Base-by-base conservation (phyloP, 192 early-diverging fungal genomes). In the Cetraspora pellucida region DNA sequence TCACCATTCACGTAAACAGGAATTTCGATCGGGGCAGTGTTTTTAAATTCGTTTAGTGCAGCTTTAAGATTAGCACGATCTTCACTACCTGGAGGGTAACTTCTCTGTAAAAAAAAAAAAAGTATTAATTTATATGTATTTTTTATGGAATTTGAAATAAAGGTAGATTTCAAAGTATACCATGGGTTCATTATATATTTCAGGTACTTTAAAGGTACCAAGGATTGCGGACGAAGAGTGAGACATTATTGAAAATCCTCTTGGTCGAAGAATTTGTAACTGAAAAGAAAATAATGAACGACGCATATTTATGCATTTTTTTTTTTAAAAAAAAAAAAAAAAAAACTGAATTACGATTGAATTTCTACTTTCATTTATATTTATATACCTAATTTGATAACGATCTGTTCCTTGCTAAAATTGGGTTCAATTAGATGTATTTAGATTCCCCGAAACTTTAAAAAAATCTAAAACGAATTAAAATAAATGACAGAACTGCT, bases 101-200 rank as follows among this genome's bases (percentile, higher is more conserved):
- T 81, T 71, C 79, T 84, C 90, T 90, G 77, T 47, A 59, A 52
- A 19, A 68, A 54, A 58, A 43, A 37, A 19, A 31, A 19, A 5
- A 10, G 23, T 3, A 54, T 77, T 75, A 57, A 54, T 61, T 27
- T 3, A 37, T 73, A n/a, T 50, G 47, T 31, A 23, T 49, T 63
- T 50, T 25, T 28, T 19, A 74, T 57, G 17, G 45, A 67, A 72
- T 44, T 27, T 8, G 31, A 57, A 23, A 45, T 47, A 30, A 73
- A 46, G 31, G 47, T 43, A 23, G 5, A 8, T 7, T 50, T 37
- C 13, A 21, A 31, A 47, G 10, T 50, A 23, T 82, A 90, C 89
- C 87, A 93, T 94, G 44, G 94, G 92, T 89, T 97, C 96, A 83
- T 97, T 97, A 47, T 83, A 77, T 71, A 95, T 90, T 65, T 87